Base-by-base conservation (phyloP, 2,329 filamentous ascomycete species). In the Pezicula carpinea region DNA sequence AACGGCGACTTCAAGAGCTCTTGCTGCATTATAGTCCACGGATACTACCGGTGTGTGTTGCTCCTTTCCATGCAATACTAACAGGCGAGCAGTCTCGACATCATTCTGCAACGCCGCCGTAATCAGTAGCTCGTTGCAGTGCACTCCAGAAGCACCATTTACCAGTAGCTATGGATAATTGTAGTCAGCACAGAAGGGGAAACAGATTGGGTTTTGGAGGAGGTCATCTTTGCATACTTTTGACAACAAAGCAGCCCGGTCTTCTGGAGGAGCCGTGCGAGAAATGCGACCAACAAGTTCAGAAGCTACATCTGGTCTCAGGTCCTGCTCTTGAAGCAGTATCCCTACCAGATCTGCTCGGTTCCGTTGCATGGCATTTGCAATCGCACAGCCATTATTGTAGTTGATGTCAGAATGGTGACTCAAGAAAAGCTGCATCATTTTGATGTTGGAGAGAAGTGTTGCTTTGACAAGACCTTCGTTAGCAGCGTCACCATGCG, bases 321-420 rank as follows among this genome's bases (percentile, higher is more conserved):
- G 31, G 18, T 17, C 29, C 26, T 51, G 53, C 4, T 47, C 14
- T 32, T 53, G 44, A 6, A 55, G 44, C 7, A 55, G 41, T 17
- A 46, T 36, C 6, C 34, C 40, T 18, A 55, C 43, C 14, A 53
- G 43, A 39, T 53, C 49, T 8, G 31, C 31, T 11, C 47, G 48
- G 40, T 50, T 53, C 26, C 36, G 33, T 35, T 48, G 41, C 11
- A 53, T 49, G 69, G 60, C 13, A 82, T 65, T 35, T 15, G 33
- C 39, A 22, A 53, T 23, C 10, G 52, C 53, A 14, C 39, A 39
- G 3, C 39, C 2, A 69, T 71, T n/a, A 35, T 75, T 73, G 45
- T 74, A 76, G 52, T 79, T 79, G 32, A 78, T 69, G 40, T 80
- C 76, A 4, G 74, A 74, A 13, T 74, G 71, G 49, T 77, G 66